These are phyloP conservation scores for Rhypophila decipiens DNA, from an alignment of 495 filamentous ascomycete genomes.

Conservation along the genomic window DNA sequence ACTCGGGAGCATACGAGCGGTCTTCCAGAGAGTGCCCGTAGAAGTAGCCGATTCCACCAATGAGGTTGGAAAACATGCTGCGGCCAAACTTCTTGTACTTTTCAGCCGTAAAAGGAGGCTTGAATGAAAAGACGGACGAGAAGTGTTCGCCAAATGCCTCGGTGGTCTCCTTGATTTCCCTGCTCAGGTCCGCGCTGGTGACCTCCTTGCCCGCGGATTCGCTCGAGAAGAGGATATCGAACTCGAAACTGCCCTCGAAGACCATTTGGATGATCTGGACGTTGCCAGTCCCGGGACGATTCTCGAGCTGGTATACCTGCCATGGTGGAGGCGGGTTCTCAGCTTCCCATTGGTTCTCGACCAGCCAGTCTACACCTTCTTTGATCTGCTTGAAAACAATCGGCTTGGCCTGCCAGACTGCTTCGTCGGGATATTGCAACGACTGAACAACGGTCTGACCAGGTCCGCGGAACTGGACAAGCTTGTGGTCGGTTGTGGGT, in stretches of 20 bases:
- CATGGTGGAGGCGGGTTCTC: slow-evolving; percentile 73
- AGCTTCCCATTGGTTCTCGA: slow-evolving; percentile 60
- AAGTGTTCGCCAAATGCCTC: slow-evolving; percentile 70
- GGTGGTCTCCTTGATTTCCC: slow-evolving; percentile 59
- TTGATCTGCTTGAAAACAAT: slow-evolving; percentile 75
- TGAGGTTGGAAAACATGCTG: slow-evolving; percentile 87
- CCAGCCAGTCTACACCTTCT: slow-evolving; percentile 59
- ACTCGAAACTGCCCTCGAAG: slow-evolving; percentile 87
- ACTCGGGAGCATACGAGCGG: slow-evolving; percentile 81
- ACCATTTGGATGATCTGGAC: slow-evolving; percentile 87
- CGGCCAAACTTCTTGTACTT: slow-evolving; percentile 76
- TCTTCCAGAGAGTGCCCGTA: slow-evolving; percentile 81
- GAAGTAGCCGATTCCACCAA: slow-evolving; percentile 95
- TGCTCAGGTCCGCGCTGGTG: slow-evolving; percentile 59
- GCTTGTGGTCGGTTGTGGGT: slow-evolving; percentile 51
- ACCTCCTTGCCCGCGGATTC: slow-evolving; percentile 55
- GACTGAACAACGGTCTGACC: slow-evolving; percentile 77
- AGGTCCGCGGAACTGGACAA: slow-evolving; percentile 55
- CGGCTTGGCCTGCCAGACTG: slow-evolving; percentile 83
- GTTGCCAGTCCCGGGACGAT: slow-evolving; percentile 67
- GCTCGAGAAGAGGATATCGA: slow-evolving; percentile 89
- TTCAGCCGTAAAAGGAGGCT: slow-evolving; percentile 65
- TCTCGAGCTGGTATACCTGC: slow-evolving; percentile 74
- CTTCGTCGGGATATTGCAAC: slow-evolving; percentile 56
- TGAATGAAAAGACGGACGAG: slow-evolving; percentile 61